Evolutionary conservation across 768 basidiomycete genomes (phyloP), one percentile per base, ranked within the genome.

Genomic region (Xerocomellus amylosporus): DNA sequence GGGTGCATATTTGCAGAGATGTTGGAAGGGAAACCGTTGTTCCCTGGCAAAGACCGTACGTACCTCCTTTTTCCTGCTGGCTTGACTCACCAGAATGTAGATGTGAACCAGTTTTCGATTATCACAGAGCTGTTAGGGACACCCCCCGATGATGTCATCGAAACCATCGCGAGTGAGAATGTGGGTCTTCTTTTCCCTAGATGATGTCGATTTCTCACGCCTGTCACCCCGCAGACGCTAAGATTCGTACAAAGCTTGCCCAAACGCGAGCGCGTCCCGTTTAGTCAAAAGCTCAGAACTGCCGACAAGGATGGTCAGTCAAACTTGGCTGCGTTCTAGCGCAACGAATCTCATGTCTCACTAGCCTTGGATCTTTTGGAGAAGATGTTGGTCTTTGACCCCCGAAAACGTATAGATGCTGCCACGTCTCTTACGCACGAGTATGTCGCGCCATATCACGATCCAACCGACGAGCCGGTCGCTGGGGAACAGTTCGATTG

Each of bases 1-100:
- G 97, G 95, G 7, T 99, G 97, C 77, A 98, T 99, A 71, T 98
- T 99, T 66, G 97, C 97, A 6, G 97, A 99, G 78, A 99, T 99
- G 97, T 75, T 99, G 46, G 95, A 98, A 71, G 97, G 97, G 31
- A 98, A 98, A 70, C 96, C 97, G 0, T 77, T 99, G 61, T 99
- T 99, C 82, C 97, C 97, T 26, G 97, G 97, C 53, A 98, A 98
- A 79, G 97, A 99, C 67, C 97, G 96, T 98, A 72, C 75, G 95
- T 88, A 2, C 61, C 20, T 14, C 22, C 26, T 8, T 13, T 26
- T 30, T 45, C 6, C 24, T 45, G 2, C 3, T 34, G 2, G 49
- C 24, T 34, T 14, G 42, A 30, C 48, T 50, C 38, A 65, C 31
- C n/a, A 44, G 36, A n/a, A 13, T 13, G 34, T 68, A 98, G 96